These are phyloP conservation scores for Mycena venus DNA, from an alignment of 768 basidiomycete genomes.

Conservation along the genomic window DNA sequence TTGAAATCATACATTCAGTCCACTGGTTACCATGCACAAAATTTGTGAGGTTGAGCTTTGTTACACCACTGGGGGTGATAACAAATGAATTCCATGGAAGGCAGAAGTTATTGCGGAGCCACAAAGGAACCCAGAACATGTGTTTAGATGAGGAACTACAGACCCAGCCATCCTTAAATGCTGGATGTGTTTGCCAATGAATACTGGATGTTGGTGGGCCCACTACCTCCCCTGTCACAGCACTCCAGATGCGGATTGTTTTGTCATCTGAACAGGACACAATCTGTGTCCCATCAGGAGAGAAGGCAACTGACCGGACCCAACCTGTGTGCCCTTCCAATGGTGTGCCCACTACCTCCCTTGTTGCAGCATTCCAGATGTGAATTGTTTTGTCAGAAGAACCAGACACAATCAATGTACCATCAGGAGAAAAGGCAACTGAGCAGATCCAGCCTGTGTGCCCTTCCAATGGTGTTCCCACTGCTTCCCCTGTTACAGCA, in stretches of 20 bases:
- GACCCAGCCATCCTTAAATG: neutral
- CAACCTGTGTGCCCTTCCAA: slow-evolving; percentile 17
- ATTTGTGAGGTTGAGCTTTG: neutral
- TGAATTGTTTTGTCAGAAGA: slow-evolving; percentile 17
- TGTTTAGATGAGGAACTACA: neutral
- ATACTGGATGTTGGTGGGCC: neutral
- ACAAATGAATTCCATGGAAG: neutral
- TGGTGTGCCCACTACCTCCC: neutral
- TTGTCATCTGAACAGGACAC: slow-evolving; percentile 39
- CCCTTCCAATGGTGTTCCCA: neutral
- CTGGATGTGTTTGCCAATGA: neutral
- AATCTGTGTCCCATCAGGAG: slow-evolving; percentile 27
- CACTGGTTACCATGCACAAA: slow-evolving; percentile 4
- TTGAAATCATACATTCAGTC: neutral
- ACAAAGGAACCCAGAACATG: neutral
- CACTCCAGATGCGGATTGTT: neutral
- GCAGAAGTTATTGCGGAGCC: neutral
- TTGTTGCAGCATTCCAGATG: slow-evolving; percentile 19
- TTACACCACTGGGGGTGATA: neutral
- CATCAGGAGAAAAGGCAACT: slow-evolving; percentile 24
- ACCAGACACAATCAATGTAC: slow-evolving; percentile 14
- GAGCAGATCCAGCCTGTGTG: neutral
- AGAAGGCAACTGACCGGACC: slow-evolving; percentile 22
- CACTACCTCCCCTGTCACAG: neutral
- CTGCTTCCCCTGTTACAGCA: neutral